Percentiles rank a stretch among this genome's conserved stretches.
These are phyloP conservation scores for Carex scoparia DNA, from an alignment of 176 grass and related monocot genomes.

Conservation along the genomic window DNA sequence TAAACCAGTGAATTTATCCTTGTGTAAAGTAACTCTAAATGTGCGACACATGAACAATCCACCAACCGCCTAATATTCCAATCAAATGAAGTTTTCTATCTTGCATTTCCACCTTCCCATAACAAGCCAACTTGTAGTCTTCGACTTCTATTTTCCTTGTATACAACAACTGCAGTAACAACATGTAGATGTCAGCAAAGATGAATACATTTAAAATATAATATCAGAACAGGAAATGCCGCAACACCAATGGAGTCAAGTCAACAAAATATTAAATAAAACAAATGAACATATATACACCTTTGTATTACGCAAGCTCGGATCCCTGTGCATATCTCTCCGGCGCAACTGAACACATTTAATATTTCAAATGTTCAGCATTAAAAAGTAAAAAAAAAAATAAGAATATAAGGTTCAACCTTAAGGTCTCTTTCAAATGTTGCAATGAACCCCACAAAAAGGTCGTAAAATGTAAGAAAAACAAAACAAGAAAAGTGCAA, in stretches of 20 bases:
- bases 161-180: conserved; percentile 43
- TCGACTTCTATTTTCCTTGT: conserved; percentile 60
- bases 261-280: background rate
- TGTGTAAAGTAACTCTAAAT: conserved; percentile 12
- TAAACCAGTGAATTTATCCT: conserved; percentile 18
- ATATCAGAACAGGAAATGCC: conserved; percentile 4
- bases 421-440: background rate
- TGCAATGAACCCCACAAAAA: background rate
- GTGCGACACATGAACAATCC: conserved; percentile 42
- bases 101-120: conserved; percentile 42
- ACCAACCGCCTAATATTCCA: conserved; percentile 80
- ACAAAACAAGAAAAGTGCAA: background rate
- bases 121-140: conserved; percentile 80
- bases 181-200: conserved; percentile 8
- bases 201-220: background rate
- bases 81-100: conserved; percentile 55
- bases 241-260: background rate
- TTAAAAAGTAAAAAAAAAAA: conserved; percentile 1
- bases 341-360: conserved; percentile 48
- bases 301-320: conserved; percentile 41
- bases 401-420: background rate
- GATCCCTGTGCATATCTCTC: conserved; percentile 40
- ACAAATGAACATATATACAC: conserved; percentile 28
- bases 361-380: conserved; percentile 14
- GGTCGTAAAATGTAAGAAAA: background rate